These are phyloP conservation scores for Mesostigma viride DNA, from an alignment of 139 green algal species.

Conservation along the genomic window DNA sequence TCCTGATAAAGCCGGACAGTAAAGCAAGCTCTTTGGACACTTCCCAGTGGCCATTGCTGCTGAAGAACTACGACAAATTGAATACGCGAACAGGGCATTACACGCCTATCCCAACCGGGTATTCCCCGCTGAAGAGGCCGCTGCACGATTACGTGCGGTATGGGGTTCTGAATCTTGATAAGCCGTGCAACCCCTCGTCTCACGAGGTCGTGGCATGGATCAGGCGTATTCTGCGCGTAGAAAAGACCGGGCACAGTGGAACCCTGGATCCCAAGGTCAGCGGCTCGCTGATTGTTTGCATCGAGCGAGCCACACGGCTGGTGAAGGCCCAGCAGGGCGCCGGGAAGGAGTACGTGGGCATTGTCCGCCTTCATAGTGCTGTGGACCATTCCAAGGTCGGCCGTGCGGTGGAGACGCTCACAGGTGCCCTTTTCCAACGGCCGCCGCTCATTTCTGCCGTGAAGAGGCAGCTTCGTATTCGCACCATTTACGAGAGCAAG, in stretches of 20 bases:
- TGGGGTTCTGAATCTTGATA: conserved; percentile 96
- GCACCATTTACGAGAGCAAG: conserved; percentile 92
- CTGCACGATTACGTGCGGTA: conserved; percentile 89
- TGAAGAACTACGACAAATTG: conserved; percentile 61
- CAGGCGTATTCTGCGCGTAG: conserved; percentile 85
- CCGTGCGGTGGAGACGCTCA: conserved; percentile 57
- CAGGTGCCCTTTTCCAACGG: conserved; percentile 81
- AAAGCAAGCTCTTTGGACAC: conserved; percentile 73
- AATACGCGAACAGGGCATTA: conserved; percentile 94
- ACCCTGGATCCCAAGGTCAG: conserved; percentile 93
- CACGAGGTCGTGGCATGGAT: conserved; percentile 98
- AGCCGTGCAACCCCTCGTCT: conserved; percentile 89
- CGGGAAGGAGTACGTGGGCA: conserved; percentile 96
- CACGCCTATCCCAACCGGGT: conserved; percentile 86
- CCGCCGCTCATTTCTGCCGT: conserved; percentile 95
- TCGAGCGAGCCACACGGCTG: conserved; percentile 93
- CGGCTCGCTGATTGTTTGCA: conserved; percentile 92
- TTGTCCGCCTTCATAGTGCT: conserved; percentile 63
- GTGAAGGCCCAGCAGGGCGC: conserved; percentile 96
- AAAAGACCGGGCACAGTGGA: conserved; percentile 95
- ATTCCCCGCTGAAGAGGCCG: conserved; percentile 75
- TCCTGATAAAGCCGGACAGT: conserved; percentile 42
- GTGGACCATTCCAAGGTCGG: conserved; percentile 48
- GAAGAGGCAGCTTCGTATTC: conserved; percentile 94
- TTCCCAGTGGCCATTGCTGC: conserved; percentile 84